Evolutionary conservation across 2,329 filamentous ascomycete species (phyloP).

Genomic region (Magnaporthiopsis poae): DNA sequence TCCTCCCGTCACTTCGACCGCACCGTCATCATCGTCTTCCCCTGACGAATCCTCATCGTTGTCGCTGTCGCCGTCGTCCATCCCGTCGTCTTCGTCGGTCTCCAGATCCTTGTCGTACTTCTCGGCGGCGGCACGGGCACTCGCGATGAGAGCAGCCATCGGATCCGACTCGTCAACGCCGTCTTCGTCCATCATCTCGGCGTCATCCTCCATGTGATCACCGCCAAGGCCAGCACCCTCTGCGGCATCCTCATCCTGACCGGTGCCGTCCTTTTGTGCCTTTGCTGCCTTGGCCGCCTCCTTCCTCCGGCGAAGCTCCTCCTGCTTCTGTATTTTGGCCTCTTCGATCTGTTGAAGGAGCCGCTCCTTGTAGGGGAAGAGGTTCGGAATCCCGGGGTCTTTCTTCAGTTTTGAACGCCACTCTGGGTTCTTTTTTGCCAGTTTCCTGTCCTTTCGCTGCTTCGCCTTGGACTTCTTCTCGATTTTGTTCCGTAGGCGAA

Average conservation of each 20-base stretch:
- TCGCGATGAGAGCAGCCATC: constrained; percentile 83
- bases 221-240: constrained; percentile 26
- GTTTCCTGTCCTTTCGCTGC: constrained; percentile 80
- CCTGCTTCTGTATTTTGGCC: constrained; percentile 66
- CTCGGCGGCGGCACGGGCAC: constrained; percentile 66
- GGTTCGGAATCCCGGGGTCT: constrained; percentile 91
- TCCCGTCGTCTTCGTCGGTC: constrained; percentile 46
- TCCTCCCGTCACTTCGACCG: constrained; percentile 39
- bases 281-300: constrained; percentile 62
- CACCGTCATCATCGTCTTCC: constrained; percentile 46
- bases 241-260: constrained; percentile 13
- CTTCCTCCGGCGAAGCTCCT: constrained; percentile 61
- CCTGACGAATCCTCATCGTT: constrained; percentile 36
- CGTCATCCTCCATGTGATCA: constrained; percentile 21
- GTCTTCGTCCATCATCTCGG: constrained; percentile 39
- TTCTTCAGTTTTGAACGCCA: constrained; percentile 94
- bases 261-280: constrained; percentile 33
- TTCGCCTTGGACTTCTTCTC: constrained; percentile 84
- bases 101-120: constrained; percentile 60
- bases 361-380: constrained; percentile 96
- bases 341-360: constrained; percentile 91
- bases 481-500: constrained; percentile 89
- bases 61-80: constrained; percentile 30
- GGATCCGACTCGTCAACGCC: constrained; percentile 67
- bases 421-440: constrained; percentile 92